Evolutionary conservation across 2,329 filamentous ascomycete genomes (phyloP).

Genomic region (Aspergillus neoniger): DNA sequence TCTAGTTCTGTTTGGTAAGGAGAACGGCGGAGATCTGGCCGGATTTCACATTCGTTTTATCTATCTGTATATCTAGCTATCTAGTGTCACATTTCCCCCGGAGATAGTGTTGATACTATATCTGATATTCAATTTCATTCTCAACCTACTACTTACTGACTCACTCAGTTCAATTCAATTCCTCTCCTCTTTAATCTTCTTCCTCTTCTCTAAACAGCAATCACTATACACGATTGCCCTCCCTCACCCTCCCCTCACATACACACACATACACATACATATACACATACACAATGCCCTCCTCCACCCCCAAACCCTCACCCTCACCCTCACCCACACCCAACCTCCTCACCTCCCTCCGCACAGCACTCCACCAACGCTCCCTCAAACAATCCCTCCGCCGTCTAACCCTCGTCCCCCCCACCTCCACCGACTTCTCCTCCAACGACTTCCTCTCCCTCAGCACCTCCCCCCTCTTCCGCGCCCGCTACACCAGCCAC

Average conservation of each 20-base stretch:
- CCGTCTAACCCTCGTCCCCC: slow-evolving; percentile 48
- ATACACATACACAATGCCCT: background rate
- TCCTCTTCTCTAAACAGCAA: too few relatives aligned
- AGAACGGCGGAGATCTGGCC: too few relatives aligned
- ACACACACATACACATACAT: background rate
- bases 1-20: background rate
- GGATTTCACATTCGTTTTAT: too few relatives aligned
- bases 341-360: slow-evolving; percentile 16
- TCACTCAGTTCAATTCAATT: too few relatives aligned
- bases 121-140: too few relatives aligned
- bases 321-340: background rate
- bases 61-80: too few relatives aligned
- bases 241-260: too few relatives aligned
- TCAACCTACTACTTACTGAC: too few relatives aligned
- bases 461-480: slow-evolving; percentile 50
- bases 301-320: background rate
- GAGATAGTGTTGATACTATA: too few relatives aligned
- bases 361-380: slow-evolving; percentile 27
- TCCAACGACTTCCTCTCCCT: slow-evolving; percentile 68
- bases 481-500: slow-evolving; percentile 51
- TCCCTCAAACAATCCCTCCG: slow-evolving; percentile 36
- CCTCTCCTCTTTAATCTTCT: too few relatives aligned
- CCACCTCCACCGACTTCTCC: slow-evolving; percentile 58
- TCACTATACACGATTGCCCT: too few relatives aligned
- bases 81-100: too few relatives aligned